These are phyloP conservation scores for Ophiostoma himal-ulmi DNA, from an alignment of 2,329 filamentous ascomycete genomes.

Conservation along the genomic window DNA sequence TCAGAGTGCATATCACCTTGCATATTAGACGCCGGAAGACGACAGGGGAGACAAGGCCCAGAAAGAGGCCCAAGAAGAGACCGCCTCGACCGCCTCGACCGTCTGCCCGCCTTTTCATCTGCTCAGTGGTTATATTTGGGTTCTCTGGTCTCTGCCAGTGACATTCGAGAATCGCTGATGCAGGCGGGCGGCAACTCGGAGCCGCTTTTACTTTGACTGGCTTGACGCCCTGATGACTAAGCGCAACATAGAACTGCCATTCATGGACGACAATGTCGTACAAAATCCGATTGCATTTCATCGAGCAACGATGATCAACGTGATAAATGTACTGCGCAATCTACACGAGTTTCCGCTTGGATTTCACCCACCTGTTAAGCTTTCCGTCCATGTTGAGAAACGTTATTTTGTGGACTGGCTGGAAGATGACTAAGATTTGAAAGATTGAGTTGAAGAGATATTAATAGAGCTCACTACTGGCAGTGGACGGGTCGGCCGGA, in stretches of 20 bases:
- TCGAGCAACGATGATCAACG: neutral
- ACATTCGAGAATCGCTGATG: neutral
- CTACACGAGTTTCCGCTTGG: neutral
- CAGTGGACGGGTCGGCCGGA: too few relatives aligned
- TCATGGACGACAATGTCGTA: neutral
- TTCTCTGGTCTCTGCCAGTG: neutral
- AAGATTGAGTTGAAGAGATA: too few relatives aligned
- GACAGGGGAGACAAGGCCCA: conserved; percentile 1
- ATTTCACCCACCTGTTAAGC: neutral
- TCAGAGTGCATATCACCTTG: conserved; percentile 24
- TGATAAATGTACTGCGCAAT: neutral
- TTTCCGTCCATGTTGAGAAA: neutral
- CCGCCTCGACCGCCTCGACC: neutral
- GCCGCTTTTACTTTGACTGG: neutral
- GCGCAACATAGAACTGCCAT: neutral
- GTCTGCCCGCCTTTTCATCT: neutral
- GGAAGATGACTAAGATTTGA: too few relatives aligned
- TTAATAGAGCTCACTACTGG: too few relatives aligned
- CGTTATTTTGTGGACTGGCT: neutral
- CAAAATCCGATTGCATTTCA: neutral
- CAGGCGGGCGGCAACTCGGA: neutral
- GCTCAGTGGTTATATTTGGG: neutral
- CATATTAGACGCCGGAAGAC: conserved; percentile 22
- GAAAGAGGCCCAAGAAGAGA: neutral
- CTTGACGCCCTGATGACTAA: neutral